Evolutionary conservation across 164 flowering plant genomes (phyloP).

Genomic region (Malania oleifera): DNA sequence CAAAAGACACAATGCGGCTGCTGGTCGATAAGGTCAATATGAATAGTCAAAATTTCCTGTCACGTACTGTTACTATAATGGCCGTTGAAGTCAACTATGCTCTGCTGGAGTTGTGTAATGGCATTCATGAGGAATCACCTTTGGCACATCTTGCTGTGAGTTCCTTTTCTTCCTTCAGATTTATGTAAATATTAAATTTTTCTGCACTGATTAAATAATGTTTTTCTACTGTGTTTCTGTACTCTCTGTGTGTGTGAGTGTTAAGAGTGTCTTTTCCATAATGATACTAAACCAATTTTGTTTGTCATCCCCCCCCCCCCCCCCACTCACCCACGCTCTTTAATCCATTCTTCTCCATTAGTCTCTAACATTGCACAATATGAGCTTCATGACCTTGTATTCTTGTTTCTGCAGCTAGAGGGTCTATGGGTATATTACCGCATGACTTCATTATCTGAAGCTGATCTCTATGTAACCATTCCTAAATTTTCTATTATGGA

Average conservation of each 20-base stretch:
- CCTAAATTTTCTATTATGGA: constrained; percentile 79
- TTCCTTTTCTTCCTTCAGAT: constrained; percentile 5
- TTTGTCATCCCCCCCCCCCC: background rate
- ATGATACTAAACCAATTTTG: background rate
- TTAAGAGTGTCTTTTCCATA: no score
- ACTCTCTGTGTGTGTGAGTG: no score
- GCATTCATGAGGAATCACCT: constrained; percentile 69
- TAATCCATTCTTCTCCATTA: background rate
- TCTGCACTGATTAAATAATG: no score
- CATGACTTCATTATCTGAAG: constrained; percentile 82
- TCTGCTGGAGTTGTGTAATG: constrained; percentile 77
- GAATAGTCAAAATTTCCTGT: constrained; percentile 70
- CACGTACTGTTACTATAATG: constrained; percentile 68
- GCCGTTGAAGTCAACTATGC: constrained; percentile 76
- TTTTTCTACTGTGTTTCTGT: background rate
- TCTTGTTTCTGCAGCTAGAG: constrained; percentile 67
- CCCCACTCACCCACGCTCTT: no score
- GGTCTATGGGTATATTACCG: constrained; percentile 96
- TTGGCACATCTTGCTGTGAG: constrained; percentile 86
- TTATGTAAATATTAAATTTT: background rate
- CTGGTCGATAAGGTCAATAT: constrained; percentile 88
- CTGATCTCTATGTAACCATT: constrained; percentile 87
- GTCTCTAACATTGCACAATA: background rate
- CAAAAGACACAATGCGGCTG: constrained; percentile 70
- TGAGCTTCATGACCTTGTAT: background rate